Percentiles rank a stretch among this genome's conserved stretches.
Evolutionary conservation across 768 basidiomycete species (phyloP).

Genomic region (Tremella fuciformis): DNA sequence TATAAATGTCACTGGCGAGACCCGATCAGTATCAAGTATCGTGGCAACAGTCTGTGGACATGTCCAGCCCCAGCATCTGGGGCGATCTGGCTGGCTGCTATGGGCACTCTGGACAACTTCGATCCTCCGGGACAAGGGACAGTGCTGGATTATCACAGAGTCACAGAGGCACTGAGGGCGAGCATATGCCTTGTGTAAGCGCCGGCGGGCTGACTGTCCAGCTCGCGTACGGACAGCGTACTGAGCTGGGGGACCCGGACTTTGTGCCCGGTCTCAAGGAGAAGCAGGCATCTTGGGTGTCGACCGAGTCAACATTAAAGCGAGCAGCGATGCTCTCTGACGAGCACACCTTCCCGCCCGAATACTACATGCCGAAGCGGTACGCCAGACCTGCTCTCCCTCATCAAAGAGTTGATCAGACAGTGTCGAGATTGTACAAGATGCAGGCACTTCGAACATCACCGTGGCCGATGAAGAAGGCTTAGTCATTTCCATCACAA

Average conservation of each 20-base stretch:
- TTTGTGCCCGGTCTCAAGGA: slow-evolving; percentile 29
- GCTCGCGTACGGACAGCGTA: slow-evolving; percentile 44
- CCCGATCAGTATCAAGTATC: slow-evolving; percentile 73
- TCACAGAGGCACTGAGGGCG: slow-evolving; percentile 73
- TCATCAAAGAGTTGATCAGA: background rate
- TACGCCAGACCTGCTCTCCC: slow-evolving; percentile 9
- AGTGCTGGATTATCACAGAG: slow-evolving; percentile 66
- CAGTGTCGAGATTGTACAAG: slow-evolving; percentile 35
- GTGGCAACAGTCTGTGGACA: slow-evolving; percentile 73
- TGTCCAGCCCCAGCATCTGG: slow-evolving; percentile 75
- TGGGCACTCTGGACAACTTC: slow-evolving; percentile 76
- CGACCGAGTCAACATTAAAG: background rate
- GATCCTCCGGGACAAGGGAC: slow-evolving; percentile 49
- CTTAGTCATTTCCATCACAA: slow-evolving; percentile 39
- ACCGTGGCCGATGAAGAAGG: slow-evolving; percentile 38
- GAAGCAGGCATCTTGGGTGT: slow-evolving; percentile 30
- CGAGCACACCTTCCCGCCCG: slow-evolving; percentile 29
- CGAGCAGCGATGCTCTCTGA: slow-evolving; percentile 30
- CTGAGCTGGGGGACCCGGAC: slow-evolving; percentile 41
- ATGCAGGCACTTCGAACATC: slow-evolving; percentile 45
- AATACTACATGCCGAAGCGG: slow-evolving; percentile 38
- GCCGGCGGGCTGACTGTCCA: slow-evolving; percentile 17
- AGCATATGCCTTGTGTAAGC: slow-evolving; percentile 4
- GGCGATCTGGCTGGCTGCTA: slow-evolving; percentile 78
- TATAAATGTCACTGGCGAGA: slow-evolving; percentile 67